Evolutionary conservation across 2,329 filamentous ascomycete genomes (phyloP).

Genomic region (Talaromyces islandicus): DNA sequence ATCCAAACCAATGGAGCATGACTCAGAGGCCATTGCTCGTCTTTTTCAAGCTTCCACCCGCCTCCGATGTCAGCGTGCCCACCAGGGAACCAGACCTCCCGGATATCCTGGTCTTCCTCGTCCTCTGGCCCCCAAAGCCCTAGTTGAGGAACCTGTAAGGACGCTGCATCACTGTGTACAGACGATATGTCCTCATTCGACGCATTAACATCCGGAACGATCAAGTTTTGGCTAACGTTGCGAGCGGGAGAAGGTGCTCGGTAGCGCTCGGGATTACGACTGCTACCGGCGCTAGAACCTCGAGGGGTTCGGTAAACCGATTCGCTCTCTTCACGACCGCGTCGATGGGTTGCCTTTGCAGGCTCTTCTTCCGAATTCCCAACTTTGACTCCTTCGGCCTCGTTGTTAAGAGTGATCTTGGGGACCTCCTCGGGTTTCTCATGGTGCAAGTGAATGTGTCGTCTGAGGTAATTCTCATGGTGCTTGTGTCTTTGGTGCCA

Average conservation of each 20-base stretch:
- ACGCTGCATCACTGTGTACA: slow-evolving; percentile 23
- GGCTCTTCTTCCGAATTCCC: slow-evolving; percentile 4
- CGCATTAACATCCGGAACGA: slow-evolving; percentile 20
- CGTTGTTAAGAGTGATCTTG: slow-evolving; percentile 26
- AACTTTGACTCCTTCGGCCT: not conserved
- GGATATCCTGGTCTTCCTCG: slow-evolving; percentile 54
- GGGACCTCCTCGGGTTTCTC: slow-evolving; percentile 18
- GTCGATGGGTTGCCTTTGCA: not conserved
- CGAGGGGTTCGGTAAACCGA: slow-evolving; percentile 25
- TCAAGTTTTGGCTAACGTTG: slow-evolving; percentile 17
- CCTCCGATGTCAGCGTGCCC: slow-evolving; percentile 75
- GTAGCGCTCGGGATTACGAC: slow-evolving; percentile 19
- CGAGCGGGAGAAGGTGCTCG: slow-evolving; percentile 19
- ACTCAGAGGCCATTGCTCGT: slow-evolving; percentile 55
- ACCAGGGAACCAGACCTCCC: slow-evolving; percentile 70
- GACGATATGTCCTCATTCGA: slow-evolving; percentile 27
- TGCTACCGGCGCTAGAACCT: slow-evolving; percentile 17
- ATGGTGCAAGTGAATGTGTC: slow-evolving; percentile 10
- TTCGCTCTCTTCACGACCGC: slow-evolving; percentile 11
- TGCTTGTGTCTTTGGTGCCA: slow-evolving; percentile 19
- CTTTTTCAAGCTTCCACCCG: slow-evolving; percentile 58
- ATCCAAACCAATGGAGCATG: slow-evolving; percentile 67
- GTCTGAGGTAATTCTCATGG: slow-evolving; percentile 12
- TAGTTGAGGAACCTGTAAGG: slow-evolving; percentile 21
- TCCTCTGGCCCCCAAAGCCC: slow-evolving; percentile 19